These are phyloP conservation scores for Citrullus mucosospermus DNA, from an alignment of 306 rosid species.

Conservation along the genomic window DNA sequence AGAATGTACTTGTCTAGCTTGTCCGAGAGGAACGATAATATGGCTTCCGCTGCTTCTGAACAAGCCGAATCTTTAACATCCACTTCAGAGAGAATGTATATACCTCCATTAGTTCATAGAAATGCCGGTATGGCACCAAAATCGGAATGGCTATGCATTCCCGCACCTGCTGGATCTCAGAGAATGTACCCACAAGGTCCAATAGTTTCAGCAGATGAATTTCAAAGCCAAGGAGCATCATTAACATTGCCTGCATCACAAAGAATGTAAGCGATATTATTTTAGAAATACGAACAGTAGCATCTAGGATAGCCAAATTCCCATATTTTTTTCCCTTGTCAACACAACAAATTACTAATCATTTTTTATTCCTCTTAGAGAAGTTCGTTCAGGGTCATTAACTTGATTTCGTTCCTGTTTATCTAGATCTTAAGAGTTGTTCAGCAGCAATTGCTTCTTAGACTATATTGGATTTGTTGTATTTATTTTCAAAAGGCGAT, in stretches of 20 bases:
- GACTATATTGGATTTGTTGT: neutral
- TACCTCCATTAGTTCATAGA: constrained; percentile 28
- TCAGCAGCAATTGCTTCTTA: neutral
- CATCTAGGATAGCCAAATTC: neutral
- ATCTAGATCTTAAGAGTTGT: neutral
- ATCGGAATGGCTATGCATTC: constrained; percentile 34
- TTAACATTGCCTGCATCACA: constrained; percentile 27
- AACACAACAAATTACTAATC: neutral
- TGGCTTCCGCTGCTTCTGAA: constrained; percentile 22
- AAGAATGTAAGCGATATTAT: constrained; percentile 17
- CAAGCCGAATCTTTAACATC: constrained; percentile 21
- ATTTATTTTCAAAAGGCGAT: neutral
- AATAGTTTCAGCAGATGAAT: constrained; percentile 35
- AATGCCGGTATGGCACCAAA: constrained; percentile 11
- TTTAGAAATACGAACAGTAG: neutral
- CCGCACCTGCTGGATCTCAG: constrained; percentile 25
- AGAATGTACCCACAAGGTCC: constrained; percentile 35
- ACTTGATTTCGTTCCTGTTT: neutral
- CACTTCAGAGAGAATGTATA: constrained; percentile 26
- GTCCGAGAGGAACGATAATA: constrained; percentile 26
- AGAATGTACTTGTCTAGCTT: constrained; percentile 24
- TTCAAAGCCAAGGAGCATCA: constrained; percentile 33
- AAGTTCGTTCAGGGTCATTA: neutral
- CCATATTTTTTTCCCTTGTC: neutral
- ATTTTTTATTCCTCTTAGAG: neutral